Evolutionary conservation across 257 asterid genomes (phyloP).

Genomic region (Phtheirospermum japonicum): DNA sequence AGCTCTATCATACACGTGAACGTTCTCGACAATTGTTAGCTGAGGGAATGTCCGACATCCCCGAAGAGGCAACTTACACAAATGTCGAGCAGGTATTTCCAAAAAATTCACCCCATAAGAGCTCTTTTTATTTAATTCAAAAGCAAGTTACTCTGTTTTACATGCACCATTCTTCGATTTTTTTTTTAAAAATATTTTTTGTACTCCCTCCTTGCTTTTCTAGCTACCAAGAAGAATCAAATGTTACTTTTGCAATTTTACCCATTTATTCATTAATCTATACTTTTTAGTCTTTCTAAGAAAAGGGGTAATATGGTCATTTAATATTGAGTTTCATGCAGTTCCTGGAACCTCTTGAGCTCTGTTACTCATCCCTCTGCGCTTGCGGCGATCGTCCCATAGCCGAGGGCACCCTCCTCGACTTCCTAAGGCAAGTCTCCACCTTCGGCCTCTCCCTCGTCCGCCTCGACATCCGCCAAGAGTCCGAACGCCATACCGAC

Average conservation of each 20-base stretch:
- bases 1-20: conserved; percentile 44
- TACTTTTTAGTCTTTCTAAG: too few relatives aligned
- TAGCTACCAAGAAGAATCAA: too few relatives aligned
- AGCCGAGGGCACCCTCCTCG: conserved; percentile 55
- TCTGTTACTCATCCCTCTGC: conserved; percentile 48
- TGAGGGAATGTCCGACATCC: conserved; percentile 36
- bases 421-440: conserved; percentile 51
- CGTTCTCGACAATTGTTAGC: conserved; percentile 43
- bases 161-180: too few relatives aligned
- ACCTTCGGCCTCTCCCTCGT: conserved; percentile 51
- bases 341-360: conserved; percentile 53
- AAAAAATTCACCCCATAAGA: not conserved
- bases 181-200: too few relatives aligned
- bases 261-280: too few relatives aligned
- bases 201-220: not conserved
- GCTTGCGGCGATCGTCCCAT: conserved; percentile 49
- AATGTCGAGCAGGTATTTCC: conserved; percentile 35
- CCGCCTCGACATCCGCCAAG: conserved; percentile 50
- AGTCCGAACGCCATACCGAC: conserved; percentile 50
- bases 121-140: too few relatives aligned
- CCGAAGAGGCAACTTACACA: conserved; percentile 47
- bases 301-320: too few relatives aligned
- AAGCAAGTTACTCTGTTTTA: too few relatives aligned
- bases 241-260: too few relatives aligned
- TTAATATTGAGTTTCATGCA: conserved; percentile 7